A percentile compares a stretch with the other conserved stretches of the same genome.
phyloP scores from a whole-genome alignment of 441 rosid species.

The Corymbia calophylla region DNA sequence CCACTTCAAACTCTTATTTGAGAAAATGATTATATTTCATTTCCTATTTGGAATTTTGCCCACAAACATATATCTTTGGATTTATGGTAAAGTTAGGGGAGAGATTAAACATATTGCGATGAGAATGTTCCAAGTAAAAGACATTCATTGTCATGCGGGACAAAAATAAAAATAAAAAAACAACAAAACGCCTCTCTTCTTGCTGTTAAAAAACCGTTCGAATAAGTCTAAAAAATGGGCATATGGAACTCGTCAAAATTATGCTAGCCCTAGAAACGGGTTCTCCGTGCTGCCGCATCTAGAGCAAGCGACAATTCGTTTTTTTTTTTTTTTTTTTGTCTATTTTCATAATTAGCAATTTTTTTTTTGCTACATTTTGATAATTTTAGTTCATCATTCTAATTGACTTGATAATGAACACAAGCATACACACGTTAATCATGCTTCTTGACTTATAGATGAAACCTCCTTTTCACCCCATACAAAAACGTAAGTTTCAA shows the following conservation, averaged over 20 bases:
- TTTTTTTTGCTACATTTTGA: not conserved
- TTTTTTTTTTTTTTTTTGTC: not conserved
- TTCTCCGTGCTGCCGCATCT: not conserved
- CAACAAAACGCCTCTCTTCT: not conserved
- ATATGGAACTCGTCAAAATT: fast-evolving
- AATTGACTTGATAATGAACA: not conserved
- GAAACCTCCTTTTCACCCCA: not conserved
- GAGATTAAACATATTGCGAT: not conserved
- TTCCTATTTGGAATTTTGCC: too few species aligned
- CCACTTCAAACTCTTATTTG: too few species aligned
- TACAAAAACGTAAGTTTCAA: not conserved
- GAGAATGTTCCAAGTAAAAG: not conserved
- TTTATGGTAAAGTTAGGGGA: not conserved
- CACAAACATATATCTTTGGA: not conserved
- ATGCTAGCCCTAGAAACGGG: not conserved
- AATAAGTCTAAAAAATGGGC: not conserved
- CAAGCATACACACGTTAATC: not conserved
- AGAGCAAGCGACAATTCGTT: fast-evolving
- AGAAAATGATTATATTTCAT: too few species aligned
- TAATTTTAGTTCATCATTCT: not conserved
- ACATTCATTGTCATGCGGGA: not conserved
- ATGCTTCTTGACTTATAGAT: not conserved
- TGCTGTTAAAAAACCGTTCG: fast-evolving
- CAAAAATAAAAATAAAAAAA: not conserved
- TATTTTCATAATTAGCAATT: not conserved